Conservation (phyloP, 1,139 yeast genomes). For the Taphrina confusa region DNA sequence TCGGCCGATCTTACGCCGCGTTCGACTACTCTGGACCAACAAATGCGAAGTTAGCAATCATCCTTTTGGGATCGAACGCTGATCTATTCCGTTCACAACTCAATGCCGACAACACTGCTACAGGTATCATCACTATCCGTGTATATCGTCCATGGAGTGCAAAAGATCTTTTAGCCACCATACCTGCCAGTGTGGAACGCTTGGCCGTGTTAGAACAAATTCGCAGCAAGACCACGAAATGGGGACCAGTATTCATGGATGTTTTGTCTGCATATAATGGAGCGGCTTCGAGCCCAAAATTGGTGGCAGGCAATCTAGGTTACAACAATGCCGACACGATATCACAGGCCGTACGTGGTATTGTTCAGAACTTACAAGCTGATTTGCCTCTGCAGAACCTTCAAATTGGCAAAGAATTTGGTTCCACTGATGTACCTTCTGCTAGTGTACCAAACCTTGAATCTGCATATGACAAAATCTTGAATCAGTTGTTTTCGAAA, state of each 20-base stretch:
- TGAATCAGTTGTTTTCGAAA: conserved; percentile 63
- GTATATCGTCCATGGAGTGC: conserved; percentile 73
- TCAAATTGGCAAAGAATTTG: conserved; percentile 56
- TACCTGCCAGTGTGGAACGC: conserved; percentile 61
- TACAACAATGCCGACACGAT: conserved; percentile 53
- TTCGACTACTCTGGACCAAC: conserved; percentile 52
- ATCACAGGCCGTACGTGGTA: conserved; percentile 53
- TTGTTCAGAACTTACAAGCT: conserved; percentile 57
- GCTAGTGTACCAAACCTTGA: conserved; percentile 55
- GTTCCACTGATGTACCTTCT: conserved; percentile 38
- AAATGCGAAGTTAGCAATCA: conserved; percentile 55
- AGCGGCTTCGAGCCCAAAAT: conserved; percentile 53
- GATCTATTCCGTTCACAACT: conserved; percentile 53
- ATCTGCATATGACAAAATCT: conserved; percentile 73
- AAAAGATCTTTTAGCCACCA: conserved; percentile 52
- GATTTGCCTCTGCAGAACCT: conserved; percentile 64
- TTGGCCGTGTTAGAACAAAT: conserved; percentile 68
- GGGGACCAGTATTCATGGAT: conserved; percentile 73
- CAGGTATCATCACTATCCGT: conserved; percentile 60
- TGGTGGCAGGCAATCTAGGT: conserved; percentile 64
- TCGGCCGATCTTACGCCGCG: conserved; percentile 47
- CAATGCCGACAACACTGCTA: conserved; percentile 46
- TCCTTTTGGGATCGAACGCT: conserved; percentile 62
- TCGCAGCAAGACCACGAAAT: conserved; percentile 53
- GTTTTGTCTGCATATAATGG: conserved; percentile 62